Evolutionary conservation across 176 grass and related monocot species (phyloP).

Genomic region (Otatea glauca): DNA sequence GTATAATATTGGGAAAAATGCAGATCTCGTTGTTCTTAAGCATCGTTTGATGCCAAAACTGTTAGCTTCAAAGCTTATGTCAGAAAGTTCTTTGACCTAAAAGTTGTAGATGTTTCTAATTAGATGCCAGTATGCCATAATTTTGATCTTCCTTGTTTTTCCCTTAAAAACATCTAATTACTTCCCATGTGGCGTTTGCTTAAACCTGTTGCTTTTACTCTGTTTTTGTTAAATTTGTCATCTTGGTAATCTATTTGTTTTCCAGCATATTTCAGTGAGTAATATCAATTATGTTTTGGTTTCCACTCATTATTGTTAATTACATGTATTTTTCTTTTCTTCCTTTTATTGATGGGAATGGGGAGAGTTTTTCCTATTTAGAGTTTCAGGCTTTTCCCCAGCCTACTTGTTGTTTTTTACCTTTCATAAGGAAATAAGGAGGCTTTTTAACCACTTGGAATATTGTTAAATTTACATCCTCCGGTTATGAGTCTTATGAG

Average conservation of each 20-base stretch:
- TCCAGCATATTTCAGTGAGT: background rate
- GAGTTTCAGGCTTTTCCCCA: background rate
- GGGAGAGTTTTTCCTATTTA: background rate
- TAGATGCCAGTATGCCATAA: background rate
- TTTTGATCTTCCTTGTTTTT: background rate
- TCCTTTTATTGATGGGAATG: background rate
- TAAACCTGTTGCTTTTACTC: background rate
- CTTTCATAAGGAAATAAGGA: background rate
- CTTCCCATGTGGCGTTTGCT: background rate
- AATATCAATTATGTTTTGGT: background rate
- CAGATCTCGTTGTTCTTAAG: background rate
- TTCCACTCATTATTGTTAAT: background rate
- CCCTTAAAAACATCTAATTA: background rate
- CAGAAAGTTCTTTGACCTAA: background rate
- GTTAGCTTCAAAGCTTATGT: background rate
- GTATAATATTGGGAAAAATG: background rate
- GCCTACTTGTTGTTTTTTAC: background rate
- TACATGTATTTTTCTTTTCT: background rate
- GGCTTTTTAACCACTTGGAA: background rate
- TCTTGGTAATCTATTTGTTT: background rate
- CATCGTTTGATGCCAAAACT: background rate
- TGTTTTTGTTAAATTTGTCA: background rate
- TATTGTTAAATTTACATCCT: slow-evolving; percentile 16
- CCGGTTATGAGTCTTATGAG: background rate
- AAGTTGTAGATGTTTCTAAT: background rate